These are phyloP conservation scores for Akebia trifoliata DNA, from an alignment of 164 flowering plant genomes.

Conservation along the genomic window DNA sequence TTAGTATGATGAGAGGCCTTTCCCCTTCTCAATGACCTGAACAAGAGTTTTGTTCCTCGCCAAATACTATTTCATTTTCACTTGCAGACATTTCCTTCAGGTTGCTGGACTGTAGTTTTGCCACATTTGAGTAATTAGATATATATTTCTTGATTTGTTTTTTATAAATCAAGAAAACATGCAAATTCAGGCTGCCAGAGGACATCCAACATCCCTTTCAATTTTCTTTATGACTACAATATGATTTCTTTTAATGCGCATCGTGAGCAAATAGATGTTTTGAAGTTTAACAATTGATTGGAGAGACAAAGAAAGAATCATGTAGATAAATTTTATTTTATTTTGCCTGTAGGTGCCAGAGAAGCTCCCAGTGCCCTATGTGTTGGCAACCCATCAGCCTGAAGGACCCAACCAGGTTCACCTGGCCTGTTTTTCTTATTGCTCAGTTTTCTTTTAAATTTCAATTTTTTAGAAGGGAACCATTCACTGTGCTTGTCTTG, in stretches of 20 bases:
- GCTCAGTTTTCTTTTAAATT: neutral
- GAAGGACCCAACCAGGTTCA: slow-evolving; percentile 75
- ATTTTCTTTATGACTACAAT: neutral
- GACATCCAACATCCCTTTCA: neutral
- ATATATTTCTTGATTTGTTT: neutral
- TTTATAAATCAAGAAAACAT: neutral
- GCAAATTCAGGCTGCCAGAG: neutral
- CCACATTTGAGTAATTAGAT: no score
- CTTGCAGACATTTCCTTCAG: neutral
- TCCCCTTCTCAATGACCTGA: neutral
- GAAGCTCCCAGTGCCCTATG: slow-evolving; percentile 91
- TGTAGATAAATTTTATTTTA: neutral
- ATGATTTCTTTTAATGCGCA: neutral
- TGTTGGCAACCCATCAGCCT: slow-evolving; percentile 79
- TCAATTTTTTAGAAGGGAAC: neutral
- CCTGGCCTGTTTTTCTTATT: neutral
- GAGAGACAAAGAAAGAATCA: neutral
- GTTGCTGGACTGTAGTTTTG: no score
- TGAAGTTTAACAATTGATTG: neutral
- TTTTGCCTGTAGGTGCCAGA: slow-evolving; percentile 63
- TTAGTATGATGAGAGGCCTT: neutral
- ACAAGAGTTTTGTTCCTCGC: neutral
- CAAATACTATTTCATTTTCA: neutral
- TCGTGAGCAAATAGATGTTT: neutral
- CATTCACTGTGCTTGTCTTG: slow-evolving; percentile 13